Percentiles rank a stretch among this genome's conserved stretches.
phyloP scores from a whole-genome alignment of 129 eudicot genomes.

The Ambrosia artemisiifolia region DNA sequence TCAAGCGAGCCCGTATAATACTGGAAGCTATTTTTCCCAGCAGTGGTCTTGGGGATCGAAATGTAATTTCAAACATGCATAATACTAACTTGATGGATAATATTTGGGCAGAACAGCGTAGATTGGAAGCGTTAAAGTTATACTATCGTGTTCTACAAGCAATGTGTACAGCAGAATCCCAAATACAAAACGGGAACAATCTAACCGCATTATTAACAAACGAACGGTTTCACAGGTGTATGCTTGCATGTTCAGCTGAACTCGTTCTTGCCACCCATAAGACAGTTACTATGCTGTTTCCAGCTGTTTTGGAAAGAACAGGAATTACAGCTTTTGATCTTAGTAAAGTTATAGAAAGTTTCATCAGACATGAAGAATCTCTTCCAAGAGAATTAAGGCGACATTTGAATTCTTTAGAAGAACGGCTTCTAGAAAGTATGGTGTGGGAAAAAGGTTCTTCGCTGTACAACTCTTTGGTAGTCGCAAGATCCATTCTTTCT shows the following conservation, averaged over 20 bases:
- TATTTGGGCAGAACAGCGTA: constrained; percentile 90
- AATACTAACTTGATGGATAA: constrained; percentile 74
- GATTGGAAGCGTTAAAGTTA: constrained; percentile 79
- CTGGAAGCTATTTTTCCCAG: constrained; percentile 91
- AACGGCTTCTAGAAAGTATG: constrained; percentile 91
- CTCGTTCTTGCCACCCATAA: constrained; percentile 97
- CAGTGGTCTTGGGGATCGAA: constrained; percentile 63
- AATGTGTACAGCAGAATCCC: constrained; percentile 93
- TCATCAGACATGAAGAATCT: constrained; percentile 84
- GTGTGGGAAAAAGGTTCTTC: constrained; percentile 99
- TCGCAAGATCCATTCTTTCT: constrained; percentile 74
- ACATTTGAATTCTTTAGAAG: constrained; percentile 89
- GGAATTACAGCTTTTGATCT: constrained; percentile 98
- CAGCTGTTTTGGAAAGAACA: constrained; percentile 91
- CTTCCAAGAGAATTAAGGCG: constrained; percentile 90
- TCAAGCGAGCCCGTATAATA: constrained; percentile 75
- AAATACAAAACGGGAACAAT: constrained; percentile 63
- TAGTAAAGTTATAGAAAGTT: constrained; percentile 97
- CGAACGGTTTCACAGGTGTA: constrained; percentile 93
- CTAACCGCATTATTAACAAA: constrained; percentile 78
- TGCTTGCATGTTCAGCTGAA: constrained; percentile 99
- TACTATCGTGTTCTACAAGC: constrained; percentile 86
- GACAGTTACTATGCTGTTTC: constrained; percentile 97
- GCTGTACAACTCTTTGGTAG: constrained; percentile 83
- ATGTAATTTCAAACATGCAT: constrained; percentile 49